Conservation (phyloP, 2,329 filamentous ascomycete species). For the Talaromyces sp. region DNA sequence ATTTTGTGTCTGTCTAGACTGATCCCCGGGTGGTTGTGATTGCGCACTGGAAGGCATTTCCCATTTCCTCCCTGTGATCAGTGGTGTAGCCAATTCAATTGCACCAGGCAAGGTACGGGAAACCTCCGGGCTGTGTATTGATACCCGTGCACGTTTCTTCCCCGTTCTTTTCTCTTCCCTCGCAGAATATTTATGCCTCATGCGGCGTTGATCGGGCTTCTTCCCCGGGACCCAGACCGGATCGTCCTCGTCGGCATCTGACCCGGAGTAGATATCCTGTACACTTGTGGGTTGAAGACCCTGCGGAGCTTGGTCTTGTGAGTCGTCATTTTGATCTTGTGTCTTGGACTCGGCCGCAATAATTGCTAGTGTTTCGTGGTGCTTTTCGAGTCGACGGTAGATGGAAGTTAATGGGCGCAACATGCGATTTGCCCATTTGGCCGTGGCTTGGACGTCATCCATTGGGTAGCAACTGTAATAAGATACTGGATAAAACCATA, state of each 20-base stretch:
- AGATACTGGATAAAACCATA: slow-evolving; percentile 7
- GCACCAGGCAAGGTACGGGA: slow-evolving; percentile 42
- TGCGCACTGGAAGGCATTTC: slow-evolving; percentile 23
- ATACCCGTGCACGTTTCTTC: slow-evolving; percentile 31
- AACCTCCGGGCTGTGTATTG: slow-evolving; percentile 40
- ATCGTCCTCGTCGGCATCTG: slow-evolving; percentile 41
- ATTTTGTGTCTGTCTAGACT: slow-evolving; percentile 1
- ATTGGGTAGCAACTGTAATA: slow-evolving; percentile 24
- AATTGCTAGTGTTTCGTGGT: slow-evolving; percentile 38
- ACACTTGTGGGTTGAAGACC: background rate
- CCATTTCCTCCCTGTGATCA: slow-evolving; percentile 41
- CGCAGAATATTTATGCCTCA: slow-evolving; percentile 42
- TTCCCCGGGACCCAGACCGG: slow-evolving; percentile 45
- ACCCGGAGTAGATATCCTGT: slow-evolving; percentile 24
- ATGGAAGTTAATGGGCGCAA: slow-evolving; percentile 46
- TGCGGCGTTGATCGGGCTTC: slow-evolving; percentile 33
- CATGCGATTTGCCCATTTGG: slow-evolving; percentile 49
- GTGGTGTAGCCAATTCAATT: slow-evolving; percentile 46
- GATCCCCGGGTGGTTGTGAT: slow-evolving; percentile 21
- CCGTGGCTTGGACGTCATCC: slow-evolving; percentile 43
- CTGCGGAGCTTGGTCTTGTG: background rate
- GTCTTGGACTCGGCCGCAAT: slow-evolving; percentile 26
- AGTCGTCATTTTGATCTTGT: slow-evolving; percentile 14
- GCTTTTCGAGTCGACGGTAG: slow-evolving; percentile 44
- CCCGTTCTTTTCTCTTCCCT: slow-evolving; percentile 29